Conservation (phyloP, 768 basidiomycete species). For the Cystofilobasidium ferigula region DNA sequence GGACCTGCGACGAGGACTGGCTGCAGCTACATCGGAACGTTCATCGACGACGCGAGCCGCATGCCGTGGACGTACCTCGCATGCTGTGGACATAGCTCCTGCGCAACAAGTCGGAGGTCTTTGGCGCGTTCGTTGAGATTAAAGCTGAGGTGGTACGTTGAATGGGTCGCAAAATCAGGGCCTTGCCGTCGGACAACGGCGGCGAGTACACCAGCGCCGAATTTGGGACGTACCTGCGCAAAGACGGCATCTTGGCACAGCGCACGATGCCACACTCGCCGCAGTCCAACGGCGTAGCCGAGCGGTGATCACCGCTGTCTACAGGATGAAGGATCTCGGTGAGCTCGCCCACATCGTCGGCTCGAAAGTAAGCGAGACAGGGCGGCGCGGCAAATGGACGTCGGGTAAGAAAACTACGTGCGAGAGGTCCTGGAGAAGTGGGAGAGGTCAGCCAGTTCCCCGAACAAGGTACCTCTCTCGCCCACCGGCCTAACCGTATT, state of each 20-base stretch:
- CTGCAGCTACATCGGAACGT: background rate
- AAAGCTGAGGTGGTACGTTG: conserved; percentile 17
- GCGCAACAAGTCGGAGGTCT: conserved; percentile 27
- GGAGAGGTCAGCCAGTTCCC: no score
- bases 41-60: background rate
- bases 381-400: no score
- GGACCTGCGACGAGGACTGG: no score
- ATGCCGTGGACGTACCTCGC: background rate
- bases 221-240: no score
- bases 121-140: conserved; percentile 8
- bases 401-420: no score
- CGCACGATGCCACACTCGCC: no score
- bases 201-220: conserved; percentile 25
- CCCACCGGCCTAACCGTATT: background rate
- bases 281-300: no score
- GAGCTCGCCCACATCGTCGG: background rate
- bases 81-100: conserved; percentile 6
- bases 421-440: no score
- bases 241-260: no score
- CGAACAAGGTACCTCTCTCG: background rate
- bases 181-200: conserved; percentile 24
- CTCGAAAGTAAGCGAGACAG: background rate
- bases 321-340: conserved; percentile 1
- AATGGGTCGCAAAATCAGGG: conserved; percentile 14
- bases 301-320: no score